Conservation (phyloP, 2,329 filamentous ascomycete genomes). For the Exophiala bonariae region DNA sequence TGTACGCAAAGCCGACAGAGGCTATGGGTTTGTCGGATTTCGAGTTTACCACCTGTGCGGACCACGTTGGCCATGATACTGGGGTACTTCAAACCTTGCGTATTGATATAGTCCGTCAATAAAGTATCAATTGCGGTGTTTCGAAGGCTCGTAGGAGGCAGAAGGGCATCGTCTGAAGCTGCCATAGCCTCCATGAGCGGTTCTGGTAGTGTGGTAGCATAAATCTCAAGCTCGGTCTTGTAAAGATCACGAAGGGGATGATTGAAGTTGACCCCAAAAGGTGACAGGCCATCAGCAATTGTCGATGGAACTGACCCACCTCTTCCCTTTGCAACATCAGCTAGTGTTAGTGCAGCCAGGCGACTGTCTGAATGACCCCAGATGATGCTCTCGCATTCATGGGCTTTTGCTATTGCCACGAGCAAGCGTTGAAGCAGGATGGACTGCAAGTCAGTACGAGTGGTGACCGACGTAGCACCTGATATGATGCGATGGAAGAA, state of each 20-base stretch:
- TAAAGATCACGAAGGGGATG: conserved; percentile 85
- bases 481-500: conserved; percentile 58
- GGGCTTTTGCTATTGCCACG: conserved; percentile 60
- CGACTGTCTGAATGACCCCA: conserved; percentile 85
- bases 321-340: conserved; percentile 87
- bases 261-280: conserved; percentile 62
- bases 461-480: conserved; percentile 70
- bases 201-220: conserved; percentile 50
- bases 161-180: neutral
- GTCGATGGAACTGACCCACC: conserved; percentile 82
- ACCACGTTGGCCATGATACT: conserved; percentile 95
- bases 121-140: conserved; percentile 88
- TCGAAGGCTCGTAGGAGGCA: conserved; percentile 50
- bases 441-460: conserved; percentile 70
- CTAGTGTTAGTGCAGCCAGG: conserved; percentile 80
- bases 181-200: conserved; percentile 15
- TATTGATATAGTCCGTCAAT: conserved; percentile 83
- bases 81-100: conserved; percentile 81
- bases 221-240: conserved; percentile 73
- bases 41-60: conserved; percentile 80
- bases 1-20: conserved; percentile 61
- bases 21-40: conserved; percentile 31
- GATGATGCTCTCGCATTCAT: conserved; percentile 68
- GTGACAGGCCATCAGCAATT: conserved; percentile 70
- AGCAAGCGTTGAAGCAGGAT: conserved; percentile 73